Base-by-base conservation (phyloP, 1,139 yeast species). In the Geotrichum restrictum region DNA sequence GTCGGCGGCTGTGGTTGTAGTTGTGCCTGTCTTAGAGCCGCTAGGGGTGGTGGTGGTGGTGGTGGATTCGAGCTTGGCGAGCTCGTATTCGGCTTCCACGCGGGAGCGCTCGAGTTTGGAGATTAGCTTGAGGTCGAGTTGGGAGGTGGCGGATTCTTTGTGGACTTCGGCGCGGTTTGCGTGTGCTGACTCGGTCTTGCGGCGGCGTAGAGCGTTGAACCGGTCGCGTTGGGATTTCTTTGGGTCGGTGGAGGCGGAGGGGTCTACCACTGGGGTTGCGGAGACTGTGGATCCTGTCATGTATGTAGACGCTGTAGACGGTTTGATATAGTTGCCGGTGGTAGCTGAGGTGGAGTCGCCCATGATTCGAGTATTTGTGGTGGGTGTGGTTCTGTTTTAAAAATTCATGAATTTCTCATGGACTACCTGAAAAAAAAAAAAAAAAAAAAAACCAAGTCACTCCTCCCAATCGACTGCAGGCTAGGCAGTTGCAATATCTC, bases 121-220 rank as follows among this genome's bases (percentile, higher is more conserved):
- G 42, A 62, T 65, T 1, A 61, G 59, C 19, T 62, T 63, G 5
- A 66, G 65, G 39, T 72, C 68, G 6, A 64, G 61, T 51, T 70
- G 65, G 52, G 65, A 66, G 54, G 72, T 58, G 51, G 67, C 69
- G 56, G 72, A 70, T 41, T 76, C 78, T 40, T 70, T 67, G 51
- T 68, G 68, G 1, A 77, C 65, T 50, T 74, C 79, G 43, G 70
- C 68, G 41, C 74, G 64, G 59, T 76, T 77, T 14, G 66, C 69
- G 32, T 63, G 61, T 14, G 64, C 56, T 0, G 74, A 69, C 40
- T 69, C 68, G 21, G 42, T 38, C 34, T 51, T 54, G 22, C 46
- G 52, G 48, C 49, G 63, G 7, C 55, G 45, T n/a, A 54, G 38
- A 10, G 48, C 49, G 18, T 45, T 48, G 2, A 54, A 38, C 6